Conservation (phyloP, 441 rosid genomes). For the Erodium moschatum region DNA sequence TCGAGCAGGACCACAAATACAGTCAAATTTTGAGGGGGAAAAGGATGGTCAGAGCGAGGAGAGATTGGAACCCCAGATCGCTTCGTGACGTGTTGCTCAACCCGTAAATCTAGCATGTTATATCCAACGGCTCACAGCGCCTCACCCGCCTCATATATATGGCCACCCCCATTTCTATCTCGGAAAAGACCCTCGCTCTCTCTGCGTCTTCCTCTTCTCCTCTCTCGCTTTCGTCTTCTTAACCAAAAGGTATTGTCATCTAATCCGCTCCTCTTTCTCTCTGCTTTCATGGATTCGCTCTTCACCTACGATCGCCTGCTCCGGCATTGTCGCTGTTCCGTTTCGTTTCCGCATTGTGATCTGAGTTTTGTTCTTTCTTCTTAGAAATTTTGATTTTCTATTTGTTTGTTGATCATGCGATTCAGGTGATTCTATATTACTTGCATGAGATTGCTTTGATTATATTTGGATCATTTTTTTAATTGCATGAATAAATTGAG, state of each 20-base stretch:
- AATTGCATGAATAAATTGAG: background rate
- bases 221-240: background rate
- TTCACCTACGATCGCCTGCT: background rate
- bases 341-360: background rate
- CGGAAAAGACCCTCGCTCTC: background rate
- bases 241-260: background rate
- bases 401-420: background rate
- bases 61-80: background rate
- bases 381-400: background rate
- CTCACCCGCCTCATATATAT: background rate
- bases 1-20: no score
- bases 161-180: background rate
- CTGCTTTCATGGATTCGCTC: background rate
- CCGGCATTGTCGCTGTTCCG: background rate
- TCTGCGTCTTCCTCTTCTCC: background rate
- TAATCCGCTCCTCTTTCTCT: background rate
- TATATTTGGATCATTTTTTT: background rate
- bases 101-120: background rate
- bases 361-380: background rate
- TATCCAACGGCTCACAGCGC: background rate
- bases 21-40: background rate
- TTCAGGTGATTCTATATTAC: background rate
- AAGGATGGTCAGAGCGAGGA: background rate
- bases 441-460: background rate
- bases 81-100: background rate